Conservation (phyloP, 78 protist genomes). For the Chrysochromulina parva region DNA sequence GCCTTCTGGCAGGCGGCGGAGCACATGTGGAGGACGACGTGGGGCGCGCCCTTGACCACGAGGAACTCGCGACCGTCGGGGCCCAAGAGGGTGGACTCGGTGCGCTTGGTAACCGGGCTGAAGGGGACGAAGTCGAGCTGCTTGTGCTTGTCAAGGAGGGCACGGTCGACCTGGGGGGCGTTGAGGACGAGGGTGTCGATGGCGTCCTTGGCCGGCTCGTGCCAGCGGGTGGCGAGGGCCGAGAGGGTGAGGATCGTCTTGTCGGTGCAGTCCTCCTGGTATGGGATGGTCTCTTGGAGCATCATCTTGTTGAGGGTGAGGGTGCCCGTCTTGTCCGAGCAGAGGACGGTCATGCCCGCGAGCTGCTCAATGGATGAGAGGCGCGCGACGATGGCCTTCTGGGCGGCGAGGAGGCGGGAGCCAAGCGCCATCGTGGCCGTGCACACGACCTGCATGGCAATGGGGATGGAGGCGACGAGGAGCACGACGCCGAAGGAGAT, state of each 20-base stretch:
- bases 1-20: slow-evolving; percentile 27
- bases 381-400: slow-evolving; percentile 72
- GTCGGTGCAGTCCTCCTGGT: not conserved
- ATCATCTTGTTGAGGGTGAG: not conserved
- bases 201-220: not conserved
- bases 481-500: not conserved
- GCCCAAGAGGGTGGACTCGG: not conserved
- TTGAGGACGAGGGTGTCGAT: not conserved
- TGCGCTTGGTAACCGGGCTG: not conserved
- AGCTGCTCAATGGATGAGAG: slow-evolving; percentile 82
- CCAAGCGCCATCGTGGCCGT: slow-evolving; percentile 87
- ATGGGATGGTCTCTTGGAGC: not conserved
- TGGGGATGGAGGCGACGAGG: slow-evolving; percentile 47
- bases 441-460: slow-evolving; percentile 84
- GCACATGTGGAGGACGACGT: slow-evolving; percentile 61
- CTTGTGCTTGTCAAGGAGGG: not conserved
- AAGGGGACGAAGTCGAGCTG: not conserved
- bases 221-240: too few species aligned
- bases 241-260: too few species aligned
- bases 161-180: not conserved
- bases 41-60: slow-evolving; percentile 63
- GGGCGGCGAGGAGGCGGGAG: slow-evolving; percentile 74
- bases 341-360: slow-evolving; percentile 69
- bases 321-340: slow-evolving; percentile 44
- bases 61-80: not conserved